phyloP scores from a whole-genome alignment of 2,329 filamentous ascomycete genomes.

The Phyllosticta citribraziliensis region DNA sequence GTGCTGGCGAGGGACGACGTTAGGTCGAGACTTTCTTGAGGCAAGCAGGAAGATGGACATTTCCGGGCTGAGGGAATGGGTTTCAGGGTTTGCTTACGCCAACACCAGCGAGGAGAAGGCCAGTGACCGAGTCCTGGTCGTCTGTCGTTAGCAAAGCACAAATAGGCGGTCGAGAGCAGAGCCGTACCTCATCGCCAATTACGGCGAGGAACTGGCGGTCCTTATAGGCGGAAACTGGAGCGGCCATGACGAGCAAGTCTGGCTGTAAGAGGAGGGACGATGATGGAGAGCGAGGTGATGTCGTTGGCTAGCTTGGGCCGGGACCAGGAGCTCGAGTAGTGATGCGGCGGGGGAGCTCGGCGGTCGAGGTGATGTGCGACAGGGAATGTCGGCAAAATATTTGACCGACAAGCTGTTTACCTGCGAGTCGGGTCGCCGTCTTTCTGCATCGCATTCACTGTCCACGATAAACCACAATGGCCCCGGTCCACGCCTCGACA shows the following conservation, averaged over 20 bases:
- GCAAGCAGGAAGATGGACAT: too few species aligned
- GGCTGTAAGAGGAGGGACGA: neutral
- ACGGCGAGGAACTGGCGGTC: constrained; percentile 95
- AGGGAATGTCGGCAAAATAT: neutral
- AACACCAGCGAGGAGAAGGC: constrained; percentile 87
- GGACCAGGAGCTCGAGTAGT: constrained; percentile 9
- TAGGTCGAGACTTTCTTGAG: neutral
- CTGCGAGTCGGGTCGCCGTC: neutral
- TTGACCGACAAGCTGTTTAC: neutral
- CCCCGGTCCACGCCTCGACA: neutral
- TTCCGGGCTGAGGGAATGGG: constrained; percentile 21
- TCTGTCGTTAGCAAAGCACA: constrained; percentile 1
- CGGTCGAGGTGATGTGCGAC: neutral
- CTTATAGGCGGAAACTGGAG: constrained; percentile 51
- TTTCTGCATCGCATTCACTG: neutral
- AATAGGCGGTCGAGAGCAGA: constrained; percentile 21
- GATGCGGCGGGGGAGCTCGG: constrained; percentile 1
- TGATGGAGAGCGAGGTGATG: constrained; percentile 2
- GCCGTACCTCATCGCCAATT: constrained; percentile 81
- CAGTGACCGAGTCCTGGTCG: constrained; percentile 82
- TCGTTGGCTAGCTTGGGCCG: neutral
- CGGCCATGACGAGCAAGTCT: constrained; percentile 40
- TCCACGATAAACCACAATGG: neutral
- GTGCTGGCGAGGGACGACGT: constrained; percentile 48
- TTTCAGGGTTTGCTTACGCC: constrained; percentile 52